Percentiles rank a stretch among this genome's conserved stretches.
Evolutionary conservation across 1,284 basidiomycete genomes (phyloP).

Genomic region (Irpex sp.): DNA sequence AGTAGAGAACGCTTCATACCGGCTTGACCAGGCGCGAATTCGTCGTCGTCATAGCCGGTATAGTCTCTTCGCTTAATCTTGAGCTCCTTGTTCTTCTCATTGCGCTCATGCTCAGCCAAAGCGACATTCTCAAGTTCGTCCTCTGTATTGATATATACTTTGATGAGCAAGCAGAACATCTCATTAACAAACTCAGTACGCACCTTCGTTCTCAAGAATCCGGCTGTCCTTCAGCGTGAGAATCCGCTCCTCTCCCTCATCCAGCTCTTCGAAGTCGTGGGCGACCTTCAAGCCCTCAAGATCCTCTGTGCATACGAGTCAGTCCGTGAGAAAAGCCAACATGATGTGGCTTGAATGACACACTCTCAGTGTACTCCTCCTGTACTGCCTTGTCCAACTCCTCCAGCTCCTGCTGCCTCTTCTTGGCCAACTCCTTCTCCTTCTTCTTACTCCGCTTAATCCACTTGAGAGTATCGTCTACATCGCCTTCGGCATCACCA

Average conservation of each 20-base stretch:
- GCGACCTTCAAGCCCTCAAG: slow-evolving; percentile 92
- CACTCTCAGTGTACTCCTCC: slow-evolving; percentile 81
- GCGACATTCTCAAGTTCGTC: slow-evolving; percentile 96
- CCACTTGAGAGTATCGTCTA: slow-evolving; percentile 82
- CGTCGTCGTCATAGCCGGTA: slow-evolving; percentile 96
- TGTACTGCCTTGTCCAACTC: slow-evolving; percentile 76
- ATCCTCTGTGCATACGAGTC: slow-evolving; percentile 55
- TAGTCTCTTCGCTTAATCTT: slow-evolving; percentile 91
- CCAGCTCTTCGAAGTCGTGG: slow-evolving; percentile 90
- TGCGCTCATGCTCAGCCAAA: slow-evolving; percentile 82
- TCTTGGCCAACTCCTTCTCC: slow-evolving; percentile 79
- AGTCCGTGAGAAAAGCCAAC: slow-evolving; percentile 2
- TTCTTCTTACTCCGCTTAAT: slow-evolving; percentile 85
- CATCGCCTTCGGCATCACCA: slow-evolving; percentile 73
- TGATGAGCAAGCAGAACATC: background rate
- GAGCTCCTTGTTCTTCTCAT: slow-evolving; percentile 75
- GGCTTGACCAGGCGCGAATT: slow-evolving; percentile 71
- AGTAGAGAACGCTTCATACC: slow-evolving; percentile 84
- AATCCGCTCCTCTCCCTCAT: slow-evolving; percentile 91
- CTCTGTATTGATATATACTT: slow-evolving; percentile 48
- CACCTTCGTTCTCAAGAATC: slow-evolving; percentile 91
- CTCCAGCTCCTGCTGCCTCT: slow-evolving; percentile 75
- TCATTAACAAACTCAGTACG: slow-evolving; percentile 13
- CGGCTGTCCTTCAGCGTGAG: slow-evolving; percentile 95
- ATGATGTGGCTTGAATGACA: slow-evolving; percentile 16